phyloP scores from a whole-genome alignment of 306 rosid genomes.

The Quercus parvula region DNA sequence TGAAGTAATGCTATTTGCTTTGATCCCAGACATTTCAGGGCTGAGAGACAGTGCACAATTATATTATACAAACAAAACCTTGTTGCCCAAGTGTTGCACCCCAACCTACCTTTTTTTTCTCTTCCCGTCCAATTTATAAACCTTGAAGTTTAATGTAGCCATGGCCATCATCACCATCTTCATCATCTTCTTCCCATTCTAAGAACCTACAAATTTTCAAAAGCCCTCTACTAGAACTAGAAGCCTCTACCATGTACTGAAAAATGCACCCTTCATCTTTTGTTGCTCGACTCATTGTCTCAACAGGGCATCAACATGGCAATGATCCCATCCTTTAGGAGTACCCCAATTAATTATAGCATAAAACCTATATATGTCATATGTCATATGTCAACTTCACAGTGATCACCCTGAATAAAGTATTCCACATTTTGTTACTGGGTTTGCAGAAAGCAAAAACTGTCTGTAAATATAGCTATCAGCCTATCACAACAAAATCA shows the following conservation, averaged over 20 bases:
- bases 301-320: background rate
- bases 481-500: background rate
- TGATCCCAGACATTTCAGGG: slow-evolving; percentile 2
- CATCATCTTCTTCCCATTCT: background rate
- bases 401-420: background rate
- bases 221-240: background rate
- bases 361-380: background rate
- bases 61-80: background rate
- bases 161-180: background rate
- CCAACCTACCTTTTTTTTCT: background rate
- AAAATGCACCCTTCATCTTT: background rate
- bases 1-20: background rate
- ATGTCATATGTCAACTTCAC: background rate
- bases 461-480: background rate
- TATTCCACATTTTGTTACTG: background rate
- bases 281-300: background rate
- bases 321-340: background rate
- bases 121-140: background rate
- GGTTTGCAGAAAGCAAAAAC: background rate
- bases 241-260: background rate
- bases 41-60: background rate
- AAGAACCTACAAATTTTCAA: background rate
- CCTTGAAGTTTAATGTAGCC: background rate
- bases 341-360: slow-evolving; percentile 2
- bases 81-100: background rate